Evolutionary conservation across 1,284 basidiomycete genomes (phyloP).

Genomic region (Cutaneotrichosporon sp.): DNA sequence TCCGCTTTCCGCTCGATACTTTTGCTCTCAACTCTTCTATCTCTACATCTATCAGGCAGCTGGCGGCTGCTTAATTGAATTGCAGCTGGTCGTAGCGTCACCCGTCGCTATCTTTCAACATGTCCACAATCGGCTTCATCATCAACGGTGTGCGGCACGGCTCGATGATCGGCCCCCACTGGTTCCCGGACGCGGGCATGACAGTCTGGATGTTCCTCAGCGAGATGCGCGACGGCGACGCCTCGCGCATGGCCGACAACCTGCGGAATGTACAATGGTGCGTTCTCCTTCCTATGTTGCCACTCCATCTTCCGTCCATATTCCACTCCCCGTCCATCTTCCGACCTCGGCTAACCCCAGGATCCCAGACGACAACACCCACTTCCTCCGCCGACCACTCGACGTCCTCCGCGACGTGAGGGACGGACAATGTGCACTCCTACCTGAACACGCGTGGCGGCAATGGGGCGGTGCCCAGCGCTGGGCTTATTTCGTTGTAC

Average conservation of each 20-base stretch:
- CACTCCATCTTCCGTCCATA: neutral
- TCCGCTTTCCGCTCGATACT: neutral
- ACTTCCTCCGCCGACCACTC: constrained; percentile 16
- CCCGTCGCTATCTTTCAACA: neutral
- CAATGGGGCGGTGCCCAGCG: constrained; percentile 13
- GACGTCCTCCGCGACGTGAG: constrained; percentile 15
- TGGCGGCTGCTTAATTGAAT: neutral
- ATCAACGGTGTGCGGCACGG: constrained; percentile 19
- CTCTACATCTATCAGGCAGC: neutral
- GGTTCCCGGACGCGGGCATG: constrained; percentile 22
- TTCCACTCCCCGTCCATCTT: neutral
- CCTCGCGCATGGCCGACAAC: constrained; percentile 9
- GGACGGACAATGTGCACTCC: neutral
- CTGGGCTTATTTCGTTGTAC: constrained; percentile 21
- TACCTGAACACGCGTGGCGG: constrained; percentile 19
- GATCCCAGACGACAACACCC: constrained; percentile 13
- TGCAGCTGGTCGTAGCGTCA: neutral
- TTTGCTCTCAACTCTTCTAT: neutral
- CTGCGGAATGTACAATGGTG: constrained; percentile 15
- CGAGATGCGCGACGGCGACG: constrained; percentile 9
- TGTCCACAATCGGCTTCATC: constrained; percentile 20
- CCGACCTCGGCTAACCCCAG: constrained; percentile 2
- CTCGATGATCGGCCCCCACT: constrained; percentile 18
- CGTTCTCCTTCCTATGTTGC: constrained; percentile 2
- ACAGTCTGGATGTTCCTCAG: constrained; percentile 21